These are phyloP conservation scores for Vaccinium myrtillus DNA, from an alignment of 148 eudicot species.

Conservation along the genomic window DNA sequence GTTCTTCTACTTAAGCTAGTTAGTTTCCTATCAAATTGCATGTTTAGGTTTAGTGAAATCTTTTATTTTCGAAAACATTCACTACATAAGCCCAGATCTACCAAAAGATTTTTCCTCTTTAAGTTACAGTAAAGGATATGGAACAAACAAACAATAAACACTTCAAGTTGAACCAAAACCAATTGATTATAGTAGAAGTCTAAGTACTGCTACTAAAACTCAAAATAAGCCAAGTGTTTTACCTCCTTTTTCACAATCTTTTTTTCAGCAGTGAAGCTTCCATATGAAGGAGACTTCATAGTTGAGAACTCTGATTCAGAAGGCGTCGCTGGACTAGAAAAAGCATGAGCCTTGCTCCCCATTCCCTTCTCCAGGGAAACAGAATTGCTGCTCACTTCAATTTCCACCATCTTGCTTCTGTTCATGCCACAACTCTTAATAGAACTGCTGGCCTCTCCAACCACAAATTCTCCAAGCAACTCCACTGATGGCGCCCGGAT, in stretches of 20 bases:
- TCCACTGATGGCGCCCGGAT: slow-evolving; percentile 35
- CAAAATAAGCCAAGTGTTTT: background rate
- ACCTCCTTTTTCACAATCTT: slow-evolving; percentile 41
- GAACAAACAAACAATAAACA: background rate
- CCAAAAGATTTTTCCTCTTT: background rate
- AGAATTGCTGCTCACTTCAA: slow-evolving; percentile 18
- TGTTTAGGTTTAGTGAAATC: background rate
- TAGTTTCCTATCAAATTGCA: background rate
- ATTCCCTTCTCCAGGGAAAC: background rate
- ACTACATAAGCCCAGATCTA: background rate
- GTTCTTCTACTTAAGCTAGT: background rate
- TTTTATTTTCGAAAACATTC: background rate
- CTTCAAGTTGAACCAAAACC: background rate
- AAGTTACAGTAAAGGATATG: background rate
- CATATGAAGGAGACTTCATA: slow-evolving; percentile 30
- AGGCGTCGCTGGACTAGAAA: slow-evolving; percentile 9
- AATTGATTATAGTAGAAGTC: background rate
- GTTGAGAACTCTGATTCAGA: slow-evolving; percentile 17
- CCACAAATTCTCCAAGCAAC: slow-evolving; percentile 45
- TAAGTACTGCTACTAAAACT: background rate
- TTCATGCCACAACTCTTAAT: slow-evolving; percentile 15
- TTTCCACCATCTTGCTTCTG: slow-evolving; percentile 12
- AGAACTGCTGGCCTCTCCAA: slow-evolving; percentile 28
- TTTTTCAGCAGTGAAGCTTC: slow-evolving; percentile 33
- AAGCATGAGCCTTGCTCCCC: background rate